Base-by-base conservation (phyloP, 1,284 basidiomycete species). In the Ustilago tritici region DNA sequence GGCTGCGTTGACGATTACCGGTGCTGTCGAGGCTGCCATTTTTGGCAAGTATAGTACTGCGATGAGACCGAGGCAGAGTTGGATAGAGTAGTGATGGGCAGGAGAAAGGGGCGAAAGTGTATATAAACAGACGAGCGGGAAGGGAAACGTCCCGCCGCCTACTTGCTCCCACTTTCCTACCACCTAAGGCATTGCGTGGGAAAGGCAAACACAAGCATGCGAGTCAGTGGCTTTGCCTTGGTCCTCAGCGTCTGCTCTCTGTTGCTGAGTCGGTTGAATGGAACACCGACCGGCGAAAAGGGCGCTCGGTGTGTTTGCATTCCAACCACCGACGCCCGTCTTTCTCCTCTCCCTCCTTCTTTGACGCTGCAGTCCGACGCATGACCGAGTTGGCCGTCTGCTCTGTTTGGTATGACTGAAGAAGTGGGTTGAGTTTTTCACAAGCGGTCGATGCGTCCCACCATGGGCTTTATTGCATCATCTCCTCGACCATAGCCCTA, bases 1-100 rank as follows among this genome's bases (percentile, higher is more conserved):
- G 7, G 71, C 65, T 6, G 61, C 71, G 19, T 64, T 68, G 62
- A 58, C 65, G 46, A 74, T 69, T 43, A 74, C 35, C 11, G 71
- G 71, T 4, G 61, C 71, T 40, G 62, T 74, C 1, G 66, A 49
- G 17, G 71, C 66, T 3, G 71, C 69, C 71, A 74, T 74, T 0
- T 31, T 60, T 23, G 54, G 15, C 6, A 31, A 19, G 0, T 28
- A 36, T 2, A 17, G 7, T 19, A 10, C 43, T 46, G 43, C 10
- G 52, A 36, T 32, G 47, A 31, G 1, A 6, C 3, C 23, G 36
- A 11, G 17, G 9, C n/a, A 35, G 41, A 15, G 32, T 7, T 19
- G 43, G 8, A 12, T 34, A 17, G 14, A 34, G n/a, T 31, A 28
- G 35, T 41, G 31, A 5, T 10, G 40, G 23, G 15, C 3, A 41